phyloP scores from a whole-genome alignment of 2,329 filamentous ascomycete genomes.

The Talaromyces amestolkiae region DNA sequence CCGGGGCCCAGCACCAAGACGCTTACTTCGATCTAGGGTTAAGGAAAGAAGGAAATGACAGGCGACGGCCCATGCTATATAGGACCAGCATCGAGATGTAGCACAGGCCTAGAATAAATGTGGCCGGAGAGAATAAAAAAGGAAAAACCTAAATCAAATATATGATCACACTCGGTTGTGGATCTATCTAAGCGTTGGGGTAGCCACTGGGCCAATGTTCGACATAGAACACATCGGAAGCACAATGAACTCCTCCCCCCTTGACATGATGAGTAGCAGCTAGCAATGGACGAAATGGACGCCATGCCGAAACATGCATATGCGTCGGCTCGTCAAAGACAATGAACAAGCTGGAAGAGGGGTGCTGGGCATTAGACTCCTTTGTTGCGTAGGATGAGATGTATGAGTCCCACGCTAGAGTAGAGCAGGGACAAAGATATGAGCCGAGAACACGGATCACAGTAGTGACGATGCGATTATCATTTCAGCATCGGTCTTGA shows the following conservation, averaged over 20 bases:
- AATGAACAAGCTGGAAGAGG: not conserved
- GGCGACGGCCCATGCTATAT: conserved; percentile 13
- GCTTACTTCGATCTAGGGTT: not conserved
- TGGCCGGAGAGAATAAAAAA: conserved; percentile 7
- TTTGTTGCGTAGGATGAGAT: conserved; percentile 2
- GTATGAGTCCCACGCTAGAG: conserved; percentile 8
- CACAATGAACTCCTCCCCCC: not conserved
- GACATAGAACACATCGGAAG: not conserved
- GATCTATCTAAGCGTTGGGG: conserved; percentile 3
- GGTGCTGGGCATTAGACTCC: not conserved
- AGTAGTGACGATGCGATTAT: not conserved
- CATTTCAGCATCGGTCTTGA: no score
- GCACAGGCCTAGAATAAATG: not conserved
- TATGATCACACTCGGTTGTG: conserved; percentile 4
- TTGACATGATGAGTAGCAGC: conserved; percentile 13
- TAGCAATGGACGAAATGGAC: conserved; percentile 5
- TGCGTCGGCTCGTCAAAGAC: conserved; percentile 2
- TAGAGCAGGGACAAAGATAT: conserved; percentile 1
- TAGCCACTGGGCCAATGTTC: not conserved
- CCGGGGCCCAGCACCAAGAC: conserved; percentile 6
- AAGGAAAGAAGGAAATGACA: conserved; percentile 8
- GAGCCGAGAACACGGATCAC: conserved; percentile 8
- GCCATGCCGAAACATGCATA: conserved; percentile 1
- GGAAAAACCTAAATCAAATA: not conserved
- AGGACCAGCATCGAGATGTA: not conserved